Percentiles rank a stretch among this genome's conserved stretches.
Conservation (phyloP, 768 basidiomycete species). For the Lactarius vividus region DNA sequence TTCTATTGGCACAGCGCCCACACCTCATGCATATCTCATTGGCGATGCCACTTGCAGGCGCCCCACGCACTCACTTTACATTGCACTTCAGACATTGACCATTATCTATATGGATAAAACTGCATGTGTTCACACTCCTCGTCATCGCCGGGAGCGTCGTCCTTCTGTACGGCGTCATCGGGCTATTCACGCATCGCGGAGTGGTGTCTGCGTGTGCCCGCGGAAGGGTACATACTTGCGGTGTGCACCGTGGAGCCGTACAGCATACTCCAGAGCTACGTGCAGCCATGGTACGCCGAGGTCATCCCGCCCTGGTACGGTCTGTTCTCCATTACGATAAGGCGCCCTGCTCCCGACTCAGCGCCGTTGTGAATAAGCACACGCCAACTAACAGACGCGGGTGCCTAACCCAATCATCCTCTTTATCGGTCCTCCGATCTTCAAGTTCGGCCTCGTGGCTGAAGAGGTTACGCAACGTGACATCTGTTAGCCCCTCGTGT, state of each 20-base stretch:
- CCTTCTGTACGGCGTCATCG: conserved; percentile 81
- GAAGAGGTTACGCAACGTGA: too few relatives aligned
- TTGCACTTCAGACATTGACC: conserved; percentile 83
- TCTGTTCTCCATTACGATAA: conserved; percentile 88
- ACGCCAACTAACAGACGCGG: background rate
- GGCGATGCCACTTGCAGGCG: conserved; percentile 47
- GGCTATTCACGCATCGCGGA: conserved; percentile 58
- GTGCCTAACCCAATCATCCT: conserved; percentile 61
- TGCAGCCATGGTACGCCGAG: conserved; percentile 81
- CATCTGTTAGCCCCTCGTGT: conserved; percentile 54
- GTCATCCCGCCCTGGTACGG: conserved; percentile 86
- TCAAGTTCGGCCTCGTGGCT: too few relatives aligned
- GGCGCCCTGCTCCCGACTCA: conserved; percentile 36
- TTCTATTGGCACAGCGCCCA: background rate
- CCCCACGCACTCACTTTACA: conserved; percentile 83
- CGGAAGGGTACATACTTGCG: conserved; percentile 86
- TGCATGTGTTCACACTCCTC: conserved; percentile 55
- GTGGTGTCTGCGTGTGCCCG: conserved; percentile 71
- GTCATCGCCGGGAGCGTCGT: conserved; percentile 61
- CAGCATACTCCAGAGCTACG: conserved; percentile 80
- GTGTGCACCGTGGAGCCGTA: too few relatives aligned
- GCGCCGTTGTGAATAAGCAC: conserved; percentile 17
- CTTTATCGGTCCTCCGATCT: conserved; percentile 57
- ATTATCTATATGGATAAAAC: conserved; percentile 63
- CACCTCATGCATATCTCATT: background rate